Base-by-base conservation (phyloP, 768 basidiomycete species). In the Russula sp. region DNA sequence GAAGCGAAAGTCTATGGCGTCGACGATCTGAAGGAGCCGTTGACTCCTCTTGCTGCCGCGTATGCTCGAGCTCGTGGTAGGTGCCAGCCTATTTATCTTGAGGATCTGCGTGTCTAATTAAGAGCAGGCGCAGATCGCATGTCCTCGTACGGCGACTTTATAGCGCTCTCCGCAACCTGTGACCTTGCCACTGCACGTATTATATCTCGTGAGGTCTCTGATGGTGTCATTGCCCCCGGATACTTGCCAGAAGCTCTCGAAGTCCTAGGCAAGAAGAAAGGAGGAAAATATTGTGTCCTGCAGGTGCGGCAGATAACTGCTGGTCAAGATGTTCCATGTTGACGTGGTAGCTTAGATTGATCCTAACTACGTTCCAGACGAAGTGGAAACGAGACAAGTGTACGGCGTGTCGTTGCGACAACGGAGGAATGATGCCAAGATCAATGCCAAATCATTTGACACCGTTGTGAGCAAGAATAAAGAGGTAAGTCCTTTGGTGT, bases 61-160 rank as follows among this genome's bases (percentile, higher is more conserved):
- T 99, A 99, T 68, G 96, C 97, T 49, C 87, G 97, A 49, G 97
- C 97, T 51, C 85, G 97, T 70, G 96, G 92, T 88, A 65, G 52
- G 68, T 41, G 36, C 32, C 55, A 46, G 0, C 50, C 11, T 35
- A 5, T 38, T 18, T 39, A 51, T 35, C 36, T n/a, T 39, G 38
- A 53, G 34, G 35, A 25, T 38, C 43, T 50, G 46, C 14, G 10
- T 50, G 22, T 29, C 65, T 35, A 59, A 66, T 13, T 2, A 3
- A 20, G 58, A 49, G 7, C 66, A 91, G 90, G 94, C 59, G 96
- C 97, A 25, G 97, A 99, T 73, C 86, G 97, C 57, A 99, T 99
- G 97, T 98, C 96, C 1, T 98, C 96, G 2, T 99, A 98, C 72
- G 97, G 97, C 5, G 97, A 99, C 76, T 99, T 98, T 73, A 95